Percentiles rank a stretch among this genome's conserved stretches.
phyloP scores from a whole-genome alignment of 495 filamentous ascomycete species.

The Talaromyces ruber region DNA sequence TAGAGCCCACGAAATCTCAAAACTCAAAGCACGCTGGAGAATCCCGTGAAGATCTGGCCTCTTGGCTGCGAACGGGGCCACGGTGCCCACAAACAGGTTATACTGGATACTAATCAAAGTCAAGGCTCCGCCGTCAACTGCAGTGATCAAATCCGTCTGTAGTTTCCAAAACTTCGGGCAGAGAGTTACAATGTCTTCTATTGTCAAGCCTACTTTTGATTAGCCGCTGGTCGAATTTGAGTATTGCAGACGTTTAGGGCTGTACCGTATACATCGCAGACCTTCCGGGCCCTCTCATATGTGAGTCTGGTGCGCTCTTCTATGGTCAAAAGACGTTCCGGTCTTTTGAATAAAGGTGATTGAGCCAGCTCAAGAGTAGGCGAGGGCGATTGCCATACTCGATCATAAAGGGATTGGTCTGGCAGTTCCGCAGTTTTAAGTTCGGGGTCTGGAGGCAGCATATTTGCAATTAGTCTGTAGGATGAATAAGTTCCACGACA shows the following conservation, averaged over 20 bases:
- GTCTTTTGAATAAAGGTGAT: not conserved
- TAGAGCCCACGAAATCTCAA: conserved; percentile 14
- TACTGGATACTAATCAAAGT: conserved; percentile 18
- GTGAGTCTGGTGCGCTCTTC: not conserved
- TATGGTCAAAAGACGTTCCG: not conserved
- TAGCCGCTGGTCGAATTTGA: not conserved
- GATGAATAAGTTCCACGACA: not conserved
- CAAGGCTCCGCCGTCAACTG: not conserved
- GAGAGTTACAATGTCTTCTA: not conserved
- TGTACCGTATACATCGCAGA: not conserved
- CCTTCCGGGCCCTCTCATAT: not conserved
- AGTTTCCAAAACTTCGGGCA: not conserved
- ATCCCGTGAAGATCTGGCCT: conserved; percentile 18
- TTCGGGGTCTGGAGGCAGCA: not conserved
- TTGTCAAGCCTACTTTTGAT: not conserved
- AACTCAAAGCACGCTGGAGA: conserved; percentile 16
- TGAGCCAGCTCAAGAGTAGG: not conserved
- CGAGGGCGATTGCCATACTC: not conserved
- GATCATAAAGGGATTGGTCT: not conserved
- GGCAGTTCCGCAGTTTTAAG: not conserved
- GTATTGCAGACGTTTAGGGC: not conserved
- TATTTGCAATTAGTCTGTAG: not conserved
- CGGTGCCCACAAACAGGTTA: conserved; percentile 25
- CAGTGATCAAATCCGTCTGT: not conserved
- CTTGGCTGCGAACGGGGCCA: conserved; percentile 11